A percentile compares a stretch with the other conserved stretches of the same genome.
phyloP scores from a whole-genome alignment of 805 yeast species.

The Lachancea thermotolerans region DNA sequence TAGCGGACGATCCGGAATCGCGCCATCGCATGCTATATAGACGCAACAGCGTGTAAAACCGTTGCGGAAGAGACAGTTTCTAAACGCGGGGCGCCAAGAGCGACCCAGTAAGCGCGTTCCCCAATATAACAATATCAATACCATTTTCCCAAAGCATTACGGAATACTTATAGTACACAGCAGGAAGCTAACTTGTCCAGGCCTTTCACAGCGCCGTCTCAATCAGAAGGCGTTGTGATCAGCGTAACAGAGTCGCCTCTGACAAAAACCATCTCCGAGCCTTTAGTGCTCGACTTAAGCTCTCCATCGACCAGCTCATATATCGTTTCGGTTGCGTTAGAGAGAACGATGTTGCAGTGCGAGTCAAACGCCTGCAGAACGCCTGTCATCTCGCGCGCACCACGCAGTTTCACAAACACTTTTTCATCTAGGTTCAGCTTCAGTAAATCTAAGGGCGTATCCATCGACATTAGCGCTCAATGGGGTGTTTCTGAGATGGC shows the following conservation, averaged over 20 bases:
- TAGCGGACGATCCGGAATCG: constrained; percentile 22
- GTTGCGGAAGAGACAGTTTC: no score
- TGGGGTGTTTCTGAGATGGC: not conserved
- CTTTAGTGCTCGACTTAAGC: constrained; percentile 41
- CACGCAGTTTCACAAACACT: constrained; percentile 84
- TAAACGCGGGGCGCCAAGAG: no score
- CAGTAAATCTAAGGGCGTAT: constrained; percentile 81
- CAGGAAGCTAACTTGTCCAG: constrained; percentile 3
- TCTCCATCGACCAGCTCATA: constrained; percentile 48
- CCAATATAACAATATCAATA: no score
- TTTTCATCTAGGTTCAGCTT: constrained; percentile 80
- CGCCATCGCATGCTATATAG: constrained; percentile 37
- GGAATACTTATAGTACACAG: not conserved
- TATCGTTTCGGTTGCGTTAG: constrained; percentile 85
- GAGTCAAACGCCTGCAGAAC: constrained; percentile 89
- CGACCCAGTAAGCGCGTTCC: no score
- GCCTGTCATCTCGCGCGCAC: constrained; percentile 89
- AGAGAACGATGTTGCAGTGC: constrained; percentile 91
- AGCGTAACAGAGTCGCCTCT: constrained; percentile 97
- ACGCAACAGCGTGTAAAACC: constrained; percentile 48
- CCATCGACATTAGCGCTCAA: constrained; percentile 33
- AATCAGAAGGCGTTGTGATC: constrained; percentile 46
- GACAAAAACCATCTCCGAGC: constrained; percentile 84
- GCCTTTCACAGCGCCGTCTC: constrained; percentile 1
- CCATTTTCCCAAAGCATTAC: not conserved